These are phyloP conservation scores for Xylariomycetidae sp. DNA, from an alignment of 2,329 filamentous ascomycete genomes.

Conservation along the genomic window DNA sequence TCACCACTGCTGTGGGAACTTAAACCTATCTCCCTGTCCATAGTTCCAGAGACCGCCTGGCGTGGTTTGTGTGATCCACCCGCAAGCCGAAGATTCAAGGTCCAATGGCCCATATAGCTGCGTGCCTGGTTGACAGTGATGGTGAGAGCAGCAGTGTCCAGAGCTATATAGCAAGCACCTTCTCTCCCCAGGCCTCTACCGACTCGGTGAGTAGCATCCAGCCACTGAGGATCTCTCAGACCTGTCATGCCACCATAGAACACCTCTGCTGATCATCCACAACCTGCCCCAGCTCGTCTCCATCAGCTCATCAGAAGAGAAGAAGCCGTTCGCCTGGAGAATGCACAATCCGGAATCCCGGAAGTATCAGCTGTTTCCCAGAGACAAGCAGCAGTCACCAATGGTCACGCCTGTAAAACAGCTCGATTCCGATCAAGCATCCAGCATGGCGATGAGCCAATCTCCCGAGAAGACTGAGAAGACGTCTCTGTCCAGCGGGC, in stretches of 20 bases:
- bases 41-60: slow-evolving; percentile 21
- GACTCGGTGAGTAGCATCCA: slow-evolving; percentile 38
- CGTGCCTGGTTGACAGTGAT: slow-evolving; percentile 49
- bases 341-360: slow-evolving; percentile 52
- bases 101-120: slow-evolving; percentile 59
- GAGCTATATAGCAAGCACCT: slow-evolving; percentile 47
- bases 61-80: slow-evolving; percentile 20
- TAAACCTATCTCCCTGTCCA: slow-evolving; percentile 26
- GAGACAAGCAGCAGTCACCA: slow-evolving; percentile 42
- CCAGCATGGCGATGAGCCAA: slow-evolving; percentile 35
- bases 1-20: slow-evolving; percentile 21
- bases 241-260: too few relatives aligned
- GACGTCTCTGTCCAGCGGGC: slow-evolving; percentile 30
- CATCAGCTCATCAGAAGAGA: slow-evolving; percentile 36
- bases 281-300: slow-evolving; percentile 21
- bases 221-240: too few relatives aligned
- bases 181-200: slow-evolving; percentile 40
- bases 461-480: slow-evolving; percentile 37
- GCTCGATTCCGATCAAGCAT: slow-evolving; percentile 47
- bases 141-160: slow-evolving; percentile 32
- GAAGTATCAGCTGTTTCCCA: slow-evolving; percentile 60
- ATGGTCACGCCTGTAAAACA: slow-evolving; percentile 37
- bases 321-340: slow-evolving; percentile 49
- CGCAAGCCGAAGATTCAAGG: slow-evolving; percentile 25
- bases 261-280: slow-evolving; percentile 23